Conservation (phyloP, 805 yeast species). For the Metschnikowia henanensis region DNA sequence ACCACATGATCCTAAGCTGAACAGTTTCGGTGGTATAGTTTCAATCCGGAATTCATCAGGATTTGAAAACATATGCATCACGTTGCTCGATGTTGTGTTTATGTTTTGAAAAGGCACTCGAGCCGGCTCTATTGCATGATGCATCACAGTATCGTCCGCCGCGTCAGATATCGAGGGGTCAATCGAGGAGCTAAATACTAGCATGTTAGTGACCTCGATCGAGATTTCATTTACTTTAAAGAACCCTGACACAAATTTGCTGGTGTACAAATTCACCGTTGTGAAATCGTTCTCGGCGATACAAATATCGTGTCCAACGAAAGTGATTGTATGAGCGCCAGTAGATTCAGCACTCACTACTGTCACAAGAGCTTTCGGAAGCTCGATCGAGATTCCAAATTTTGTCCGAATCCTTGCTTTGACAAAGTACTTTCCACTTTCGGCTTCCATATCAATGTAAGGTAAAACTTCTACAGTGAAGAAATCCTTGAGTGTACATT, state of each 20-base stretch:
- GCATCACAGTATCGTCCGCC: constrained; percentile 13
- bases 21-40: constrained; percentile 22
- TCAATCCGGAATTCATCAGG: constrained; percentile 26
- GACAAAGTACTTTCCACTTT: constrained; percentile 37
- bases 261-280: constrained; percentile 9
- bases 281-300: constrained; percentile 8
- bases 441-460: constrained; percentile 28
- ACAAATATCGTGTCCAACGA: constrained; percentile 10
- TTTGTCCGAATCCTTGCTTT: constrained; percentile 32
- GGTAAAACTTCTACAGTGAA: constrained; percentile 39
- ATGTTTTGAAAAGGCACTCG: not conserved
- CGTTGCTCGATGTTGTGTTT: not conserved
- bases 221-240: constrained; percentile 5
- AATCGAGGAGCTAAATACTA: constrained; percentile 2
- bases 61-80: constrained; percentile 4
- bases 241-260: constrained; percentile 4
- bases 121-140: not conserved
- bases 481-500: constrained; percentile 34
- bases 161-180: not conserved
- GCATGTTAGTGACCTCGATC: constrained; percentile 11
- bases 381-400: constrained; percentile 24
- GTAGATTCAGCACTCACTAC: constrained; percentile 21
- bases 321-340: constrained; percentile 9
- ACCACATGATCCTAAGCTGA: constrained; percentile 30
- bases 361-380: constrained; percentile 22